phyloP scores from a whole-genome alignment of 1,284 basidiomycete species.

The Rhodotorula sp. region DNA sequence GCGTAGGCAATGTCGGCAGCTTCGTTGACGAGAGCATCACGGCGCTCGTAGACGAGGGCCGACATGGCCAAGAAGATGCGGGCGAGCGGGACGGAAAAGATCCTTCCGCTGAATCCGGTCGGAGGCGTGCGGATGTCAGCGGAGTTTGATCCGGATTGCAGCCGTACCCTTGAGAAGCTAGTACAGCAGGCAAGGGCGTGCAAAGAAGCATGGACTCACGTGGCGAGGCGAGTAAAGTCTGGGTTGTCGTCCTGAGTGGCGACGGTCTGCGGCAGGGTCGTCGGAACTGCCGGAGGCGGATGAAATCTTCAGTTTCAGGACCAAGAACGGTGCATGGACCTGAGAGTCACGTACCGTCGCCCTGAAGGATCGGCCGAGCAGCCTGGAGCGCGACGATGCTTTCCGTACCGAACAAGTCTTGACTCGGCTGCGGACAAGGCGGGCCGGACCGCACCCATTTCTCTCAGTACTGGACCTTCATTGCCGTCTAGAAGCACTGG shows the following conservation, averaged over 20 bases:
- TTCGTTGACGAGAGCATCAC: conserved; percentile 16
- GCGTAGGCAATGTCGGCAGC: conserved; percentile 11
- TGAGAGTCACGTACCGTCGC: conserved; percentile 3
- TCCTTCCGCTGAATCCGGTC: neutral
- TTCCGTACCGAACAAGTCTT: conserved; percentile 12
- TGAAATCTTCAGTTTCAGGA: too few species aligned
- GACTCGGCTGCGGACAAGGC: conserved; percentile 14
- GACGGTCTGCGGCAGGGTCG: conserved; percentile 13
- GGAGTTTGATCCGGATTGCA: too few species aligned
- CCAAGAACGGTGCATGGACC: too few species aligned
- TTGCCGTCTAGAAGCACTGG: too few species aligned
- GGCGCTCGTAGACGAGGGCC: conserved; percentile 28
- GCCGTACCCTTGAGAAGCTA: too few species aligned
- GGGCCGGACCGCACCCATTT: neutral
- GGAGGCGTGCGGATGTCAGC: neutral
- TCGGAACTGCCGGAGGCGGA: neutral
- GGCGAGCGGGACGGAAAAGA: conserved; percentile 33
- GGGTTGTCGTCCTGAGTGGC: conserved; percentile 14
- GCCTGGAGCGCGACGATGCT: conserved; percentile 1
- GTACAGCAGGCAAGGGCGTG: neutral
- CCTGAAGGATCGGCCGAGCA: conserved; percentile 10
- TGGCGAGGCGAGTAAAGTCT: conserved; percentile 20
- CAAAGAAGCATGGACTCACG: neutral
- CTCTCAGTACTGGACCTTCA: neutral
- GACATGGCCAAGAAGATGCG: conserved; percentile 24